A percentile compares a stretch with the other conserved stretches of the same genome.
These are phyloP conservation scores for Colletotrichum kahawae DNA, from an alignment of 2,329 filamentous ascomycete genomes.

Conservation along the genomic window DNA sequence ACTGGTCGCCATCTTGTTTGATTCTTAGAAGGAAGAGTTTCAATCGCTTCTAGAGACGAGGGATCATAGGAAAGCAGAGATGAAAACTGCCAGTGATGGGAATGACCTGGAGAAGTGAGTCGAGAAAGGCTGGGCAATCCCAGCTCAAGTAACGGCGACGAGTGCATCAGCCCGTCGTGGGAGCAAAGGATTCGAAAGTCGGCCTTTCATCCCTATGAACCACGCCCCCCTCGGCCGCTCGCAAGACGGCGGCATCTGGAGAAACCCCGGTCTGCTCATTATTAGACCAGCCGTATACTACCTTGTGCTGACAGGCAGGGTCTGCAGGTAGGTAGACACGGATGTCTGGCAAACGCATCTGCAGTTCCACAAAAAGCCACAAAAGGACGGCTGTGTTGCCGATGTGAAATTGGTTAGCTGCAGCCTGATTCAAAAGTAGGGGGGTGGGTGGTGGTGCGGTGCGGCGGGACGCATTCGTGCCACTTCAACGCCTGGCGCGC, in stretches of 20 bases:
- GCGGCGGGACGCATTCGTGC: background rate
- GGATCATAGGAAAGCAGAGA: background rate
- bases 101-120: background rate
- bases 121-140: background rate
- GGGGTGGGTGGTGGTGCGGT: background rate
- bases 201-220: background rate
- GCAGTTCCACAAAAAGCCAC: background rate
- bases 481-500: background rate
- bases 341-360: background rate
- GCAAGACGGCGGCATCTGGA: background rate
- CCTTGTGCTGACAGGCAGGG: background rate
- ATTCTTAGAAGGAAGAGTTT: accelerated
- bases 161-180: accelerated
- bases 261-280: background rate
- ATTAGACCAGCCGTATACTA: background rate
- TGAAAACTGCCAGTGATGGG: background rate
- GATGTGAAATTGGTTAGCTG: background rate
- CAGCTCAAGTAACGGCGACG: background rate
- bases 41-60: background rate
- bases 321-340: background rate
- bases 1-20: background rate
- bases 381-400: background rate
- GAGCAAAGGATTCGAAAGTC: background rate
- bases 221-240: background rate
- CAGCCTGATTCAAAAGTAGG: background rate